Percentiles rank a stretch among this genome's conserved stretches.
Conservation (phyloP, 805 yeast species). For the Saccharomyces mikatae region DNA sequence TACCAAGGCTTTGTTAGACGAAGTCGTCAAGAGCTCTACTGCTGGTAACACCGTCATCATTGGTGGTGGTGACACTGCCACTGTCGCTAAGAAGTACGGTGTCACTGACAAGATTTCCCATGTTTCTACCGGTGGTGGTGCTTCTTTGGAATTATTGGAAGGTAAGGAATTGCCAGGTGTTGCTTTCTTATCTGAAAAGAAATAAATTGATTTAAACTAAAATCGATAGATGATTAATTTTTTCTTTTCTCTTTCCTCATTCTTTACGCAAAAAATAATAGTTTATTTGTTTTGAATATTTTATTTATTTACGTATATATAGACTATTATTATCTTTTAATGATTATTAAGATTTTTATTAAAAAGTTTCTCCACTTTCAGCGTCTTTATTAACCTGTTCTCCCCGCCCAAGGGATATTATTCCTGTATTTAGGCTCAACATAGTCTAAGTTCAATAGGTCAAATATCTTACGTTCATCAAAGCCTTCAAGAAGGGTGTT, state of each 20-base stretch:
- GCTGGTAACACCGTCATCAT: constrained; percentile 91
- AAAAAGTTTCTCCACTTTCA: not conserved
- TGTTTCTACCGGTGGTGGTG: constrained; percentile 99
- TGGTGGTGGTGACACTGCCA: constrained; percentile 99
- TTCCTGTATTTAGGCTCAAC: constrained; percentile 1
- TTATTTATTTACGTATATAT: not conserved
- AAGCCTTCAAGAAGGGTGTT: constrained; percentile 18
- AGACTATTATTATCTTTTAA: not conserved
- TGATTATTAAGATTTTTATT: not conserved
- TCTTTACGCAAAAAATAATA: not conserved
- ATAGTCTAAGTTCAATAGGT: constrained; percentile 16
- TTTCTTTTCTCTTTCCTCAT: not conserved
- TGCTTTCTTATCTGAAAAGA: constrained; percentile 75
- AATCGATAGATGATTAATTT: constrained; percentile 4
- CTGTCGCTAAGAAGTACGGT: constrained; percentile 97
- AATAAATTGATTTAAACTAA: constrained; percentile 13
- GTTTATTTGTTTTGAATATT: not conserved
- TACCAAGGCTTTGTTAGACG: constrained; percentile 84
- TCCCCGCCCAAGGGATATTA: not conserved
- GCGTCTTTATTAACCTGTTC: not conserved
- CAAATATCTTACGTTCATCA: constrained; percentile 22
- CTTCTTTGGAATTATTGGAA: constrained; percentile 95
- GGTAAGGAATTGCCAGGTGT: constrained; percentile 99
- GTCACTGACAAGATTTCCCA: constrained; percentile 94
- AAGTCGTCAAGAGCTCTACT: constrained; percentile 77